phyloP scores from a whole-genome alignment of 805 yeast genomes.

The Candida jianshihensis region DNA sequence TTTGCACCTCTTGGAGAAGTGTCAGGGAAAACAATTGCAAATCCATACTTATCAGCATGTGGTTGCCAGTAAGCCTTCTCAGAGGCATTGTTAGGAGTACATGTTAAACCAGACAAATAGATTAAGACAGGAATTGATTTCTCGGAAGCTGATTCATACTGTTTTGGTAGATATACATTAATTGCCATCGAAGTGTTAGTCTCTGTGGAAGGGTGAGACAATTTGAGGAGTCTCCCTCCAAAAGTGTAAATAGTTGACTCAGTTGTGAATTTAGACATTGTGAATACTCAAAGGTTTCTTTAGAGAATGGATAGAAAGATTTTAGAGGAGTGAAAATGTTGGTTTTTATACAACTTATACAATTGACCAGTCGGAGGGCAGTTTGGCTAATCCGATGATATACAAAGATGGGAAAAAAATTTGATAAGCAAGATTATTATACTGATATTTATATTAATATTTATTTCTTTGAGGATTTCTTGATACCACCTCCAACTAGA shows the following conservation, averaged over 20 bases:
- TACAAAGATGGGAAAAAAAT: too few relatives aligned
- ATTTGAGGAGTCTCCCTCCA: conserved; percentile 71
- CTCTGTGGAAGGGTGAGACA: conserved; percentile 60
- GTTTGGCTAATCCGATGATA: too few relatives aligned
- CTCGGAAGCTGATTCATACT: conserved; percentile 24
- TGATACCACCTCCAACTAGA: conserved; percentile 88
- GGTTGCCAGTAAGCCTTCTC: conserved; percentile 88
- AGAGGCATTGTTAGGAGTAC: conserved; percentile 87
- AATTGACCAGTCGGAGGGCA: conserved; percentile 1
- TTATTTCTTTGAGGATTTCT: conserved; percentile 69
- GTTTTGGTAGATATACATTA: conserved; percentile 73
- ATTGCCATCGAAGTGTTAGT: conserved; percentile 75
- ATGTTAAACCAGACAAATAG: conserved; percentile 84
- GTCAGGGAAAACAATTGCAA: conserved; percentile 90
- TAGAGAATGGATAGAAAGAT: too few relatives aligned
- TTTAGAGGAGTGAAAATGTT: background rate
- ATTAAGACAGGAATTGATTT: conserved; percentile 62
- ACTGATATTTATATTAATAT: background rate
- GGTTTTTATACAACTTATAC: background rate
- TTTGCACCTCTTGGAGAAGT: conserved; percentile 90
- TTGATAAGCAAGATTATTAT: too few relatives aligned
- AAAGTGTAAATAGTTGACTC: conserved; percentile 36
- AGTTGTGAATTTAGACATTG: conserved; percentile 17
- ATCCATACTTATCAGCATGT: conserved; percentile 73
- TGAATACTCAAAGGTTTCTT: too few relatives aligned